Conservation (phyloP, 495 filamentous ascomycete species). For the Echria macrotheca region DNA sequence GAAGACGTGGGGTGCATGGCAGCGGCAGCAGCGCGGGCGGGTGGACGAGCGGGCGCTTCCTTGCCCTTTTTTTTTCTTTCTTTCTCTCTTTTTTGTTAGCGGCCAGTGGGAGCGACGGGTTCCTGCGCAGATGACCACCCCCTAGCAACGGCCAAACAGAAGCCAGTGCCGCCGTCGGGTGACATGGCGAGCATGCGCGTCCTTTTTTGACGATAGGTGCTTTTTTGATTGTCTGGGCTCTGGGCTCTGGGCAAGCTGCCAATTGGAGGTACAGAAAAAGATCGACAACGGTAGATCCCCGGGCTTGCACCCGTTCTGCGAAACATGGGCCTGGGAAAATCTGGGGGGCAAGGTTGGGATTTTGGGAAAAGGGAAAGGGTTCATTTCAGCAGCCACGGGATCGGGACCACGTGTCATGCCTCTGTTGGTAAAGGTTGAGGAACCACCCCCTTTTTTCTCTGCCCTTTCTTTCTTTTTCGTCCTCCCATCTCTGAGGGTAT, state of each 20-base stretch:
- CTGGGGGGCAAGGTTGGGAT: neutral
- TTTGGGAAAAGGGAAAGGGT: too few relatives aligned
- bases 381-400: too few relatives aligned
- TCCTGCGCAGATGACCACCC: conserved; percentile 28
- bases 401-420: conserved; percentile 30
- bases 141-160: neutral
- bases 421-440: conserved; percentile 21
- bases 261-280: neutral
- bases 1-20: neutral
- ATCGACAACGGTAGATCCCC: neutral
- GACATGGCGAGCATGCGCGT: conserved; percentile 17
- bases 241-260: neutral
- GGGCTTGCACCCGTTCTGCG: neutral
- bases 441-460: conserved; percentile 1
- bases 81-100: too few relatives aligned
- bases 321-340: neutral
- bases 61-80: too few relatives aligned
- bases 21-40: neutral
- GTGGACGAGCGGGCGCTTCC: neutral
- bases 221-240: neutral
- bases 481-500: too few relatives aligned
- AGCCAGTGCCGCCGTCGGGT: conserved; percentile 3
- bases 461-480: too few relatives aligned
- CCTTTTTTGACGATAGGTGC: neutral
- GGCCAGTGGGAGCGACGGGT: conserved; percentile 25